These are phyloP conservation scores for Fusarium poae DNA, from an alignment of 2,329 filamentous ascomycete species.

Conservation along the genomic window DNA sequence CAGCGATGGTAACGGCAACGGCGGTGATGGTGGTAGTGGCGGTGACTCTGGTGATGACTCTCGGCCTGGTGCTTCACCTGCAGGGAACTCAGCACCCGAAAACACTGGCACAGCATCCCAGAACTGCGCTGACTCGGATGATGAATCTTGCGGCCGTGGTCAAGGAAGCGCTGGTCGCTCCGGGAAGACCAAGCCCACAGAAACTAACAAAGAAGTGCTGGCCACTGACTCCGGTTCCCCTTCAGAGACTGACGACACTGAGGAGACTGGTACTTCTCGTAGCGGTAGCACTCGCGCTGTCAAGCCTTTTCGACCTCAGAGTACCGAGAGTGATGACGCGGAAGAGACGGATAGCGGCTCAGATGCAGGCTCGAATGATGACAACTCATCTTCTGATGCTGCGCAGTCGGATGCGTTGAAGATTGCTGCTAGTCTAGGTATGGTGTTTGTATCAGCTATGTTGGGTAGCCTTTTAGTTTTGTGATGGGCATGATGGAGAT, in stretches of 20 bases:
- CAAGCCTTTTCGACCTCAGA: constrained; percentile 34
- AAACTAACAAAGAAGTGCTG: constrained; percentile 20
- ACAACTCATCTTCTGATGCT: neutral
- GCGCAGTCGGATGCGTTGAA: constrained; percentile 21
- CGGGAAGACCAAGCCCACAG: neutral
- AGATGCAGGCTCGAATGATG: neutral
- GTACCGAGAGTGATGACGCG: neutral
- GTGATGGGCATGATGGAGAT: constrained; percentile 2
- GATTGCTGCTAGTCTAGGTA: constrained; percentile 16
- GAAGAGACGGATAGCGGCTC: constrained; percentile 21
- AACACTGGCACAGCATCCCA: constrained; percentile 7
- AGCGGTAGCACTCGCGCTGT: constrained; percentile 16
- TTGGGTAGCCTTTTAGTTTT: constrained; percentile 35
- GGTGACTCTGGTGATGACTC: neutral
- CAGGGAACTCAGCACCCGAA: constrained; percentile 3
- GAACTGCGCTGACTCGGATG: neutral
- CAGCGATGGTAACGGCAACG: neutral
- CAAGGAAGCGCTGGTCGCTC: neutral
- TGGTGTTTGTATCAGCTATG: constrained; percentile 30
- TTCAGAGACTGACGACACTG: neutral
- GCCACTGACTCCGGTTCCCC: constrained; percentile 29
- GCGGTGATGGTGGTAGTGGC: neutral
- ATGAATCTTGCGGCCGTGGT: neutral
- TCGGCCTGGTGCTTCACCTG: constrained; percentile 8
- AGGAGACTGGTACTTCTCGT: neutral